Conservation (phyloP, 1,284 basidiomycete genomes). For the Cutaneotrichosporon dermatis region DNA sequence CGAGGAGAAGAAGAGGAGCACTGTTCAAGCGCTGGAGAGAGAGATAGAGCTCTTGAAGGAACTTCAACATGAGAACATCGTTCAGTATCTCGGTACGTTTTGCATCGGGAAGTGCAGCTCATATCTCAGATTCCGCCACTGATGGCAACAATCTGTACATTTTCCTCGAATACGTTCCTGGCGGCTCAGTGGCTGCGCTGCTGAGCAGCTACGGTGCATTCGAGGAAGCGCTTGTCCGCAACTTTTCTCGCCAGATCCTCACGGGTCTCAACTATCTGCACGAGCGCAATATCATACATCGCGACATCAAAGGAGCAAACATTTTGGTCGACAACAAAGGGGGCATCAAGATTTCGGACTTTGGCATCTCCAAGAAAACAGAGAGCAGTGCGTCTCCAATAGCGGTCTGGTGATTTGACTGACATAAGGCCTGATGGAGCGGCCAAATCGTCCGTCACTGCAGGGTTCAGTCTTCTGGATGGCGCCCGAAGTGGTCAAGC, state of each 20-base stretch:
- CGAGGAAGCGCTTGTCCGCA: constrained; percentile 88
- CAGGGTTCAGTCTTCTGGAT: constrained; percentile 99
- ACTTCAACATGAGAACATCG: constrained; percentile 93
- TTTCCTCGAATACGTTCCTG: constrained; percentile 98
- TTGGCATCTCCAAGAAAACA: constrained; percentile 97
- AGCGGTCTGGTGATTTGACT: neutral
- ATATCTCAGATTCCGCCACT: constrained; percentile 68
- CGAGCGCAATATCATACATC: constrained; percentile 94
- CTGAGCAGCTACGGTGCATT: constrained; percentile 94
- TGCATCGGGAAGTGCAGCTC: too few species aligned
- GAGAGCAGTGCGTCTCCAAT: constrained; percentile 71
- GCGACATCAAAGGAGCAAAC: constrained; percentile 98
- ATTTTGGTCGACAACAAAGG: constrained; percentile 98
- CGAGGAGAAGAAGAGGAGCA: constrained; percentile 88
- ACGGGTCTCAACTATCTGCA: constrained; percentile 90
- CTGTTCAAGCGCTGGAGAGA: constrained; percentile 89
- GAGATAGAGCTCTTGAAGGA: constrained; percentile 96
- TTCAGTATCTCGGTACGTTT: constrained; percentile 85
- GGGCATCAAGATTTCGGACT: constrained; percentile 91
- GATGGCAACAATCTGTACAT: constrained; percentile 91
- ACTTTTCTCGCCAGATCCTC: constrained; percentile 91
- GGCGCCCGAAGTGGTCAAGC: constrained; percentile 97
- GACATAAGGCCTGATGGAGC: constrained; percentile 64
- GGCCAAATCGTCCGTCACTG: constrained; percentile 79
- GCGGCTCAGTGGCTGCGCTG: constrained; percentile 90